Base-by-base conservation (phyloP, 768 basidiomycete species). In the Tubosaeta sp. region DNA sequence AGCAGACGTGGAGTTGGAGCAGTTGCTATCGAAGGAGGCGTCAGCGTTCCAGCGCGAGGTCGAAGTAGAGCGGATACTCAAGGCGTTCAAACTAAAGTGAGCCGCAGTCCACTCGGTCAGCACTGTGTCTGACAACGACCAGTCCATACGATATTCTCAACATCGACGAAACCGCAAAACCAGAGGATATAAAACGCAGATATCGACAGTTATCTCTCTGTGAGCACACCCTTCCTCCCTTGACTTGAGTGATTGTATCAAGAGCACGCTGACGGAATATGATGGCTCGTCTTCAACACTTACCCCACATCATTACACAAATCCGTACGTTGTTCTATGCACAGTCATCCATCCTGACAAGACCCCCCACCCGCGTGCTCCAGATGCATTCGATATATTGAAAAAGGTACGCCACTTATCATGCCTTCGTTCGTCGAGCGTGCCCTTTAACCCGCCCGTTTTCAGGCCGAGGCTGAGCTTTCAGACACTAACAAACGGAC, bases 281-380 rank as follows among this genome's bases (percentile, higher is more conserved):
- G 3, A 50, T 48, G 33, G 19, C 29, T 47, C 50, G 47, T 51
- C 43, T 13, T 38, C 8, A 41, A 19, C 35, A 53, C 51, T n/a
- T 41, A 1, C 11, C 34, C 34, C 31, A 26, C 32, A 26, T 50
- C 4, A 41, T 35, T 31, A 46, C 42, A 41, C 39, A 32, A 58
- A 59, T 48, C 45, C 49, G 76, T 77, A 78, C 76, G 75, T 78
- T 74, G 56, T 69, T 50, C 66, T 55, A 69, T 60, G 61, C 56
- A 56, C 67, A 93, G 91, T 97, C 71, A 97, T 99, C 64, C 97
- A 99, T 78, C 97, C 97, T 56, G 97, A 99, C 77, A 99, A 98
- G 79, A 88, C 88, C 62, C 75, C 89, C 66, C 91, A 97, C 72
- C 76, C 81, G 27, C 82, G 84, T 62, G 90, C 91, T 46, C 86